Conservation (phyloP, 768 basidiomycete species). For the Russula earlei region DNA sequence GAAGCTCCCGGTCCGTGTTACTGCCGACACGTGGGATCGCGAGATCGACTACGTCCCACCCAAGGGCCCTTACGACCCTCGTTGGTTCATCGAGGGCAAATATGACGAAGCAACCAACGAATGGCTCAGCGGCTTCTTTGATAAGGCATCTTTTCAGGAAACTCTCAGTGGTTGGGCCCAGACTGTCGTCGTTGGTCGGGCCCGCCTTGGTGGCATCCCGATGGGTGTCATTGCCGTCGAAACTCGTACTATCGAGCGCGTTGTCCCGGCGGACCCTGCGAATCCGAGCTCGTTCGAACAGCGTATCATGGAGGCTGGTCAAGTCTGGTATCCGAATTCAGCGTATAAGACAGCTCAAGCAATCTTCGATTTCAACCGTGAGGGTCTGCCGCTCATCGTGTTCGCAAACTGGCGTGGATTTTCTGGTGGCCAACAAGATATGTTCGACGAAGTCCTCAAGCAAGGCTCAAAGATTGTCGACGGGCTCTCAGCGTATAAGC, state of each 20-base stretch:
- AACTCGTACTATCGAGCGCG: conserved; percentile 92
- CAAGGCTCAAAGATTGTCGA: conserved; percentile 99
- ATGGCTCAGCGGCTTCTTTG: conserved; percentile 90
- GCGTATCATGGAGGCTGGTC: conserved; percentile 98
- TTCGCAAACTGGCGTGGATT: conserved; percentile 99
- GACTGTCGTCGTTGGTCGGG: conserved; percentile 95
- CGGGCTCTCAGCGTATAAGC: conserved; percentile 92
- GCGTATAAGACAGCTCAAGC: conserved; percentile 99
- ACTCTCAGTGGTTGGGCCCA: conserved; percentile 99
- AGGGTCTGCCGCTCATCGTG: conserved; percentile 93
- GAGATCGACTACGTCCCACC: conserved; percentile 84
- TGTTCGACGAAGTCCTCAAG: conserved; percentile 96
- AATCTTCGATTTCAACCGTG: conserved; percentile 97
- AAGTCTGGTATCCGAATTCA: conserved; percentile 99
- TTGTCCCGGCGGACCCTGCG: conserved; percentile 96
- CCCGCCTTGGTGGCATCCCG: conserved; percentile 92
- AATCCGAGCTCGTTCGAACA: conserved; percentile 96
- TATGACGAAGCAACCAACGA: conserved; percentile 66
- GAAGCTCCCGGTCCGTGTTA: conserved; percentile 67
- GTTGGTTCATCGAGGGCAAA: conserved; percentile 98
- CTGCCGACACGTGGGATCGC: conserved; percentile 82
- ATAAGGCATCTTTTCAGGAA: conserved; percentile 96
- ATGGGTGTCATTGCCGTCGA: conserved; percentile 98
- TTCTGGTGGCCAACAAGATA: conserved; percentile 98
- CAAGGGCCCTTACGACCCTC: conserved; percentile 91